A percentile compares a stretch with the other conserved stretches of the same genome.
phyloP scores from a whole-genome alignment of 1,284 basidiomycete genomes.

The Pterula multifida region DNA sequence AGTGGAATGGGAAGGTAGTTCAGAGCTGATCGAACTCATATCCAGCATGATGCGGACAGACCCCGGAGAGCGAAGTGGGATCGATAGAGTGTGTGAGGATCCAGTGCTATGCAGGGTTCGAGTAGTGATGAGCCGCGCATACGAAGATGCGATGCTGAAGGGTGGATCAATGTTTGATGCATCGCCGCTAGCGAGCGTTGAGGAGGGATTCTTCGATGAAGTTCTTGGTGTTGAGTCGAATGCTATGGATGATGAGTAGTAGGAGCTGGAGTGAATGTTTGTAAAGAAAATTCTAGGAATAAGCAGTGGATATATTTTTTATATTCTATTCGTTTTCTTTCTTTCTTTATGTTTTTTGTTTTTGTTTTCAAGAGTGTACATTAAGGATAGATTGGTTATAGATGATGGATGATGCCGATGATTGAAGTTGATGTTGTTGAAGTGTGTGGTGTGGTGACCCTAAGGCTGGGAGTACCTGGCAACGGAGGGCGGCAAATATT shows the following conservation, averaged over 20 bases:
- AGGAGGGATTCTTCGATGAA: slow-evolving; percentile 45
- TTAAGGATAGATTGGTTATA: too few species aligned
- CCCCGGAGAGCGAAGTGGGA: slow-evolving; percentile 48
- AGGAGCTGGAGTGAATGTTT: too few species aligned
- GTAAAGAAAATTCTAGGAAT: too few species aligned
- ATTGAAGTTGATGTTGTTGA: too few species aligned
- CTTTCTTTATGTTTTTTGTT: too few species aligned
- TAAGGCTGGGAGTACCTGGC: neutral
- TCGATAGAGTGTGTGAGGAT: slow-evolving; percentile 49
- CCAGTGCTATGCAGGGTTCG: slow-evolving; percentile 63
- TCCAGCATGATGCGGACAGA: slow-evolving; percentile 71
- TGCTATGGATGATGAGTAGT: too few species aligned
- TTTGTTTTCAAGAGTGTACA: too few species aligned
- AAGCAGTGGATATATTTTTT: too few species aligned
- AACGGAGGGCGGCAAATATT: neutral
- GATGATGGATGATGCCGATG: too few species aligned
- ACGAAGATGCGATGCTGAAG: slow-evolving; percentile 21
- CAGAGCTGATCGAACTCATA: slow-evolving; percentile 63
- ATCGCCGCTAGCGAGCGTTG: slow-evolving; percentile 48
- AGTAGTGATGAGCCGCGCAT: slow-evolving; percentile 44
- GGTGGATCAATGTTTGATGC: slow-evolving; percentile 43
- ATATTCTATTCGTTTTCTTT: too few species aligned
- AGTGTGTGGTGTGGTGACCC: too few species aligned
- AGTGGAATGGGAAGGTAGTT: slow-evolving; percentile 70
- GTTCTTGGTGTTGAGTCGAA: slow-evolving; percentile 36